These are phyloP conservation scores for Wickerhamiella bombiphila DNA, from an alignment of 805 yeast genomes.

Conservation along the genomic window DNA sequence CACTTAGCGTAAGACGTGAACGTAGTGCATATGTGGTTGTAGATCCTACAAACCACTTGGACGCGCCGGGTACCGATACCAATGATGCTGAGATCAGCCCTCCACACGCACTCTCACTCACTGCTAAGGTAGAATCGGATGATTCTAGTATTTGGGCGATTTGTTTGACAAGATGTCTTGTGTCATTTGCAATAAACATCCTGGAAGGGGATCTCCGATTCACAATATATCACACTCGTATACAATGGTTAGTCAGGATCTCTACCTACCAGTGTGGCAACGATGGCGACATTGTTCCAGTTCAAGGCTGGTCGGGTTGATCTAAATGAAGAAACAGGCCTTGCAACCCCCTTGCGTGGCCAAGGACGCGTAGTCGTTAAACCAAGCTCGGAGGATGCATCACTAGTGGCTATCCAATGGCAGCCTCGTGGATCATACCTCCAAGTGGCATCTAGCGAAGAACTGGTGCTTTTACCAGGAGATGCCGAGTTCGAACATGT, in stretches of 20 bases:
- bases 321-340: slow-evolving; percentile 41
- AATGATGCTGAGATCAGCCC: slow-evolving; percentile 69
- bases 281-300: slow-evolving; percentile 12
- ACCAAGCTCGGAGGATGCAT: slow-evolving; percentile 55
- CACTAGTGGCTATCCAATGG: slow-evolving; percentile 60
- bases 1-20: slow-evolving; percentile 58
- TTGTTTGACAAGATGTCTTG: slow-evolving; percentile 34
- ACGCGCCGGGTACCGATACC: slow-evolving; percentile 76
- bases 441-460: slow-evolving; percentile 24
- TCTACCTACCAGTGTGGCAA: background rate
- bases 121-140: slow-evolving; percentile 53
- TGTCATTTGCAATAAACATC: slow-evolving; percentile 47
- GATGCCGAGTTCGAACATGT: slow-evolving; percentile 69
- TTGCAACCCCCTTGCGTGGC: slow-evolving; percentile 54
- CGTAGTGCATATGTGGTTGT: slow-evolving; percentile 63
- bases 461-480: slow-evolving; percentile 62
- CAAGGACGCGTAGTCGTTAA: slow-evolving; percentile 52
- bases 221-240: too few relatives aligned
- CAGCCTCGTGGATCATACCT: slow-evolving; percentile 37
- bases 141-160: slow-evolving; percentile 43
- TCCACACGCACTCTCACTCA: slow-evolving; percentile 73
- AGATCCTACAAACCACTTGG: slow-evolving; percentile 71
- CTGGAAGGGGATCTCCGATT: too few relatives aligned
- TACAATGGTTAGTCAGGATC: background rate
- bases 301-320: slow-evolving; percentile 72